These are phyloP conservation scores for Neopestalotiopsis sp. DNA, from an alignment of 2,329 filamentous ascomycete genomes.

Conservation along the genomic window DNA sequence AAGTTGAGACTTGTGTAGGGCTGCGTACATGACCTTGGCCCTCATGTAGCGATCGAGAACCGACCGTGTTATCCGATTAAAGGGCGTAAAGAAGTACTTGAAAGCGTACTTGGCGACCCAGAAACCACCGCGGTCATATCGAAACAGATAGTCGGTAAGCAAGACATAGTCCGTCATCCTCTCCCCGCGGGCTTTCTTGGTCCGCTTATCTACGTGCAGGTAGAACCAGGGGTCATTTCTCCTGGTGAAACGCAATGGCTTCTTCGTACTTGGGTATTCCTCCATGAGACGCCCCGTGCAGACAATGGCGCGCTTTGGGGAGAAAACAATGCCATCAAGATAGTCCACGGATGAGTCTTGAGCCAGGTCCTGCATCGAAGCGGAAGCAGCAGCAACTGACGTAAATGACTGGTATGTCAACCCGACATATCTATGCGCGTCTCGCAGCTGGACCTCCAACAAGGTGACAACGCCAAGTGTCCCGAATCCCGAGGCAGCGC, in stretches of 20 bases:
- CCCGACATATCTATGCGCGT: conserved; percentile 61
- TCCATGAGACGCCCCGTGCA: conserved; percentile 66
- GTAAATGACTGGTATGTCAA: conserved; percentile 59
- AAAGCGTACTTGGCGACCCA: conserved; percentile 71
- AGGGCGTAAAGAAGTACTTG: conserved; percentile 68
- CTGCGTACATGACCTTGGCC: conserved; percentile 69
- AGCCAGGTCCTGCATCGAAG: conserved; percentile 51
- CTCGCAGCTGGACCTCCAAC: conserved; percentile 63
- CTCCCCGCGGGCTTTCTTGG: conserved; percentile 29
- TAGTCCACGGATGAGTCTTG: conserved; percentile 59
- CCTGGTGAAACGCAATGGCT: conserved; percentile 57
- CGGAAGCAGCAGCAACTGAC: conserved; percentile 43
- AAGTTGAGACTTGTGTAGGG: conserved; percentile 66
- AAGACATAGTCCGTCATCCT: conserved; percentile 61
- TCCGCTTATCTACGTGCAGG: conserved; percentile 62
- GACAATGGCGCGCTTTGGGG: conserved; percentile 59
- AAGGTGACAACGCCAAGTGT: conserved; percentile 71
- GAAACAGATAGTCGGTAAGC: conserved; percentile 71
- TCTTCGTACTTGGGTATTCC: conserved; percentile 40
- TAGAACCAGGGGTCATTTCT: conserved; percentile 76
- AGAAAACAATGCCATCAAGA: conserved; percentile 73
- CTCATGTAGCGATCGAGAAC: conserved; percentile 68
- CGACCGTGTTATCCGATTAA: conserved; percentile 67
- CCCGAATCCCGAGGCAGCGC: conserved; percentile 69
- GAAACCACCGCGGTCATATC: conserved; percentile 73